A percentile compares a stretch with the other conserved stretches of the same genome.
Evolutionary conservation across 1,139 yeast genomes (phyloP).

Genomic region (Debaryomyces coudertii): DNA sequence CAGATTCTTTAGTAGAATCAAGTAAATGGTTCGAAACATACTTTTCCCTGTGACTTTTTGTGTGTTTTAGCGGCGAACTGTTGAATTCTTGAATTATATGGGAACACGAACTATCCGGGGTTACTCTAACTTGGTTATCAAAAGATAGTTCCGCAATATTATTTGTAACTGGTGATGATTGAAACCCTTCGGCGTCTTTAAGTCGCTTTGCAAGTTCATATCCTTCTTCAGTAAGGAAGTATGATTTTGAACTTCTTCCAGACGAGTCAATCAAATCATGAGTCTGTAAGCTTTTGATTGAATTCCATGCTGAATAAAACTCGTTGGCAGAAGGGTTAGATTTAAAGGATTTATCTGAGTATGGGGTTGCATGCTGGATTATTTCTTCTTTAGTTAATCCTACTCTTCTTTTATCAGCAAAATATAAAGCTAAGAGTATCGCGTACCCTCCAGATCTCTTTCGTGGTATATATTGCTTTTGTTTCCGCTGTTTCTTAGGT

Average conservation of each 20-base stretch:
- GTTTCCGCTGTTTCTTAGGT: constrained; percentile 29
- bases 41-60: neutral
- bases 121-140: constrained; percentile 38
- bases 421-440: constrained; percentile 64
- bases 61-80: constrained; percentile 3
- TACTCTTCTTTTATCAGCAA: constrained; percentile 48
- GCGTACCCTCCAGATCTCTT: constrained; percentile 89
- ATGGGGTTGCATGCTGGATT: constrained; percentile 56
- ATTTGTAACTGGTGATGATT: constrained; percentile 28
- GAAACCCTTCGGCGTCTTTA: constrained; percentile 46
- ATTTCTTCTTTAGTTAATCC: constrained; percentile 70
- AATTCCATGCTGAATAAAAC: constrained; percentile 79
- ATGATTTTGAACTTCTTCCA: constrained; percentile 63
- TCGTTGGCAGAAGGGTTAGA: constrained; percentile 63
- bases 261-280: constrained; percentile 61
- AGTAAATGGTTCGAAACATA: neutral
- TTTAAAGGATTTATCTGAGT: constrained; percentile 67
- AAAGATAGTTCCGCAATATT: constrained; percentile 29
- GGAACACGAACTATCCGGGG: constrained; percentile 19
- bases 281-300: constrained; percentile 63
- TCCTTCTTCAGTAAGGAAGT: constrained; percentile 76
- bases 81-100: neutral
- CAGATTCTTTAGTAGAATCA: neutral
- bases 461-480: constrained; percentile 65
- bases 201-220: constrained; percentile 61